Evolutionary conservation across 495 filamentous ascomycete species (phyloP), one percentile per base, ranked within the genome.

Genomic region (Penicillium canariense): DNA sequence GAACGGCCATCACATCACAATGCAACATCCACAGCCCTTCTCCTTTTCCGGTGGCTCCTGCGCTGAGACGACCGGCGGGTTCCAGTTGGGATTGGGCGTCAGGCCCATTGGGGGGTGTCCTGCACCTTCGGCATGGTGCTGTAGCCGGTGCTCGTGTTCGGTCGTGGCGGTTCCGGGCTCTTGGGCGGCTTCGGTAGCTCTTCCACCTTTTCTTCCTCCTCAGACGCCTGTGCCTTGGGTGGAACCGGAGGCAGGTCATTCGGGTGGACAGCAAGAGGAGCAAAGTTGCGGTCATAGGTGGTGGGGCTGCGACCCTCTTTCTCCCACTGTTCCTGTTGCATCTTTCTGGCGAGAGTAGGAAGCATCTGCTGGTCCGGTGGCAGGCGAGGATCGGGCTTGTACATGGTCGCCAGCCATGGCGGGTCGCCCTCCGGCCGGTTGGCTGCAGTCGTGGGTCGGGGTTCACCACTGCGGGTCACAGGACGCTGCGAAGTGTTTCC

Each of bases 321-420:
- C 71, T 91, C 91, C 91, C 90, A 96, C 66, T 94, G 90, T 68
- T 97, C 90, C 76, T 97, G 94, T 65, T 91, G 87, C 71, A 97
- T 79, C 56, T 88, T 82, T 62, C 87, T 94, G 35, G 94, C 94
- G 54, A 96, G 90, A 0, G 94, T 98, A 3, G 94, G 94, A 15
- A 98, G 82, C 48, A 98, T 82, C 67, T 98, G 94, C 68, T 97
- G 88, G 52, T 98, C 94, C 11, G 90, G 94, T 34, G 94, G 94
- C 12, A 98, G 80, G 34, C 91, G 85, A 32, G 94, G 94, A 67
- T 98, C 94, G 3, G 94, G 95, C 62, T 94, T 95, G 68, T 96
- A 98, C 76, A 95, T 94, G 0, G 86, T 86, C 15, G 91, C 85
- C 70, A 97, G 82, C 94, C 95, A 97, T 32, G 95, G 95, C 7